phyloP scores from a whole-genome alignment of 176 grass and related monocot genomes.

The Bonia amplexicaulis region DNA sequence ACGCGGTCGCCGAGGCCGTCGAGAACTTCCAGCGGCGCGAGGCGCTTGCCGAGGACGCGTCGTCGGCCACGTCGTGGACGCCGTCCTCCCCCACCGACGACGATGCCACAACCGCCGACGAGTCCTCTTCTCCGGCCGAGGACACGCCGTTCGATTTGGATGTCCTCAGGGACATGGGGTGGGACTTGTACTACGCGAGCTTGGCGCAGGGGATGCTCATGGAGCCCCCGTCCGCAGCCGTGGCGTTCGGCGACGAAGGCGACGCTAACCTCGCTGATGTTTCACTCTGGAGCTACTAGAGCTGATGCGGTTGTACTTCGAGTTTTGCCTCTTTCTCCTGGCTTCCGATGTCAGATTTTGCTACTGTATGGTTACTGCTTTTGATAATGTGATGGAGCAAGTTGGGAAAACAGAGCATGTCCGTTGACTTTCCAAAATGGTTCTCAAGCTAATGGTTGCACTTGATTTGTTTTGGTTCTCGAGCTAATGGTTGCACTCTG shows the following conservation, averaged over 20 bases:
- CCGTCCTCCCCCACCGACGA: not conserved
- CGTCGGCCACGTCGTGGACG: not conserved
- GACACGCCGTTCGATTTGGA: conserved; percentile 18
- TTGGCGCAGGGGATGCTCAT: conserved; percentile 58
- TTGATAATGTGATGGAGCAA: conserved; percentile 14
- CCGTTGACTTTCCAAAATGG: not conserved
- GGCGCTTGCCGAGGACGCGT: not conserved
- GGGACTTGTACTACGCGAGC: conserved; percentile 68
- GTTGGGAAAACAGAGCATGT: conserved; percentile 3
- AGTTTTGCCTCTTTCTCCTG: not conserved
- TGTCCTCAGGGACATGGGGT: conserved; percentile 42
- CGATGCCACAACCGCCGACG: not conserved
- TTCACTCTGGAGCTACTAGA: conserved; percentile 45
- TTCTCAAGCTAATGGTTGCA: no score
- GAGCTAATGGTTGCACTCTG: no score
- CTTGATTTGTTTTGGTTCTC: no score
- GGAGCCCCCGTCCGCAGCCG: not conserved
- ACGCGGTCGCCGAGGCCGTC: conserved; percentile 42
- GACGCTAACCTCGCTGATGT: not conserved
- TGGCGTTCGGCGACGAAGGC: conserved; percentile 17
- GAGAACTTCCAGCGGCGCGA: conserved; percentile 24
- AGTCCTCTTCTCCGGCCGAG: not conserved
- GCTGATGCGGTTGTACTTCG: not conserved
- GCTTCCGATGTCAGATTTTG: not conserved
- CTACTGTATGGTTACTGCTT: not conserved